phyloP scores from a whole-genome alignment of 2,329 filamentous ascomycete species.

The Colletotrichum sidae region DNA sequence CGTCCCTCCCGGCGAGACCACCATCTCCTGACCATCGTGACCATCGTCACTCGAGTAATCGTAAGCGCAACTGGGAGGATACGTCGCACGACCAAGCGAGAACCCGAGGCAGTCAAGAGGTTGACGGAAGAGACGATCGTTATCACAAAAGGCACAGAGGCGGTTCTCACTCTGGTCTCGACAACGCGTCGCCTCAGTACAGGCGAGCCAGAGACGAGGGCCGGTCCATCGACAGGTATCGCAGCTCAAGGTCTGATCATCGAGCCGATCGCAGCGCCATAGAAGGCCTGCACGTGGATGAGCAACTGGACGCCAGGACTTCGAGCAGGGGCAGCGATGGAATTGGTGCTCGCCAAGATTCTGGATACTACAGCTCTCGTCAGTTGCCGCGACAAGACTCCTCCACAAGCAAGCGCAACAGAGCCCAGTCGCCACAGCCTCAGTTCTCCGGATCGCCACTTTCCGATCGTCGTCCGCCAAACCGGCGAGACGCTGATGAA shows the following conservation, averaged over 20 bases:
- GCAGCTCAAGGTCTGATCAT: constrained; percentile 16
- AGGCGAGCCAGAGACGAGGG: constrained; percentile 15
- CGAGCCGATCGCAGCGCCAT: constrained; percentile 4
- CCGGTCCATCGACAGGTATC: constrained; percentile 20
- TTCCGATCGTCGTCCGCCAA: constrained; percentile 17
- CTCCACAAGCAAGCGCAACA: constrained; percentile 2
- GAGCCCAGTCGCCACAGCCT: neutral
- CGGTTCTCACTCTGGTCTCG: constrained; percentile 6
- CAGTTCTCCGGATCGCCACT: constrained; percentile 12
- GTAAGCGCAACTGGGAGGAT: constrained; percentile 34
- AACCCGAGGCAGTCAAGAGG: neutral
- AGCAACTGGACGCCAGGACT: neutral
- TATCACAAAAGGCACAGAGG: constrained; percentile 28
- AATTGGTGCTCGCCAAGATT: constrained; percentile 1
- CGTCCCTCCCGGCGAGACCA: constrained; percentile 31
- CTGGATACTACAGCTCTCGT: constrained; percentile 19
- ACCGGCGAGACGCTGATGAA: constrained; percentile 17
- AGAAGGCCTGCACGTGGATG: neutral
- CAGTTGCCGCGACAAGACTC: constrained; percentile 12
- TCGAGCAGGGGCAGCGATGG: constrained; percentile 8
- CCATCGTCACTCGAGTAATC: constrained; percentile 11
- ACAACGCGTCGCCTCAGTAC: constrained; percentile 14
- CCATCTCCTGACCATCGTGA: constrained; percentile 28
- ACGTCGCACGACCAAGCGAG: constrained; percentile 7
- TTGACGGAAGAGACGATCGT: constrained; percentile 3